These are phyloP conservation scores for Tinospora cordifolia DNA, from an alignment of 164 flowering plant genomes.

Conservation along the genomic window DNA sequence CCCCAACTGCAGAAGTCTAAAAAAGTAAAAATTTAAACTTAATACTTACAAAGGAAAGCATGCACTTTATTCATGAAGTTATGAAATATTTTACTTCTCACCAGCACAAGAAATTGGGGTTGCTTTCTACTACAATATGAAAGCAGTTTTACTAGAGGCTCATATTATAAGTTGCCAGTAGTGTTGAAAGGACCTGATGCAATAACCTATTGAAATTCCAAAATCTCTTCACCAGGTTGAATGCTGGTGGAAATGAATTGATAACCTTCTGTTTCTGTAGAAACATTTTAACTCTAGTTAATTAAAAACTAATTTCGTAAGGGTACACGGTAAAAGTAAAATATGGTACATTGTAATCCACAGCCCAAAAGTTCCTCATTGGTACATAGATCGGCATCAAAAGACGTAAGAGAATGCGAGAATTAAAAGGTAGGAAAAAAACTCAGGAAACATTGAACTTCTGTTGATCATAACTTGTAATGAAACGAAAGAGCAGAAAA, in stretches of 20 bases:
- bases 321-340: not conserved
- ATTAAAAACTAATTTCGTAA: not conserved
- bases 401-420: not conserved
- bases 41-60: conserved; percentile 2
- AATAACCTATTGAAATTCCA: conserved; percentile 86
- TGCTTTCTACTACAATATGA: conserved; percentile 77
- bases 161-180: conserved; percentile 78
- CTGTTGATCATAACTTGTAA: no score
- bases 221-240: conserved; percentile 74
- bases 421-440: no score
- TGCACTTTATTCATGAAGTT: not conserved
- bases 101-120: conserved; percentile 87
- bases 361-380: not conserved
- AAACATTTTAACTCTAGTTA: not conserved
- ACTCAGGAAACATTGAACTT: no score
- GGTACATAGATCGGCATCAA: not conserved
- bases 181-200: conserved; percentile 96
- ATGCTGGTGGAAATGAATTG: conserved; percentile 64
- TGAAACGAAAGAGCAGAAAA: no score
- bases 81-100: conserved; percentile 18
- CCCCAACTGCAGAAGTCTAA: conserved; percentile 53
- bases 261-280: conserved; percentile 75
- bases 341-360: no score
- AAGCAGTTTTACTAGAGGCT: conserved; percentile 77
- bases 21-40: not conserved